Percentiles rank a stretch among this genome's conserved stretches.
Conservation (phyloP, 2,329 filamentous ascomycete genomes). For the Nothophoma quercina region DNA sequence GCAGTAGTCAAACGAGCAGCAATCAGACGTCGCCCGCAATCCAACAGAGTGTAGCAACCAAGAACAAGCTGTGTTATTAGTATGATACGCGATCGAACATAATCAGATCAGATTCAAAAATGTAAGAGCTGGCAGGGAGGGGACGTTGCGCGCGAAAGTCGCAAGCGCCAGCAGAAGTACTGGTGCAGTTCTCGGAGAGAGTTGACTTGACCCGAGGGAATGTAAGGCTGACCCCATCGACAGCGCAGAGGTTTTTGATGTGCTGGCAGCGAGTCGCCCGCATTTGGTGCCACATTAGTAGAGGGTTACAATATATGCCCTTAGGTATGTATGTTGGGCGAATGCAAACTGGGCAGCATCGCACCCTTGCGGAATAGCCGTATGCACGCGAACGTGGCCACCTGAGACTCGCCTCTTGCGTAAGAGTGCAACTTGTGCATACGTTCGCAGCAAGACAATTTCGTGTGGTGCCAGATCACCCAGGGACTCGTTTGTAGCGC, state of each 20-base stretch:
- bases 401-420: conserved; percentile 45
- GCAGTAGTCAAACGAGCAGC: conserved; percentile 15
- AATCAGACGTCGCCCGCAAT: conserved; percentile 26
- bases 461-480: conserved; percentile 51
- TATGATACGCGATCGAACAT: conserved; percentile 26
- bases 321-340: conserved; percentile 48
- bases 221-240: conserved; percentile 38
- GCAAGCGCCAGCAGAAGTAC: conserved; percentile 46
- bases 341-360: conserved; percentile 49
- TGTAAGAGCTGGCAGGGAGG: conserved; percentile 35
- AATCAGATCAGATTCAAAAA: conserved; percentile 31
- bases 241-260: conserved; percentile 48
- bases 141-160: conserved; percentile 39
- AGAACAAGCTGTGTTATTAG: conserved; percentile 37
- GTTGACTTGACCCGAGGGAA: conserved; percentile 19
- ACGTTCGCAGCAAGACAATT: conserved; percentile 44
- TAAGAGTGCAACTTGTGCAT: conserved; percentile 37
- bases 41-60: conserved; percentile 17
- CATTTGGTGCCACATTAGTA: conserved; percentile 49
- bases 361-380: conserved; percentile 46
- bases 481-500: conserved; percentile 34
- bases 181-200: conserved; percentile 30
- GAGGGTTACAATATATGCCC: conserved; percentile 47
- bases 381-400: conserved; percentile 50
- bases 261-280: conserved; percentile 50